Base-by-base conservation (phyloP, 2,329 filamentous ascomycete species). In the Aspergillus sp. region DNA sequence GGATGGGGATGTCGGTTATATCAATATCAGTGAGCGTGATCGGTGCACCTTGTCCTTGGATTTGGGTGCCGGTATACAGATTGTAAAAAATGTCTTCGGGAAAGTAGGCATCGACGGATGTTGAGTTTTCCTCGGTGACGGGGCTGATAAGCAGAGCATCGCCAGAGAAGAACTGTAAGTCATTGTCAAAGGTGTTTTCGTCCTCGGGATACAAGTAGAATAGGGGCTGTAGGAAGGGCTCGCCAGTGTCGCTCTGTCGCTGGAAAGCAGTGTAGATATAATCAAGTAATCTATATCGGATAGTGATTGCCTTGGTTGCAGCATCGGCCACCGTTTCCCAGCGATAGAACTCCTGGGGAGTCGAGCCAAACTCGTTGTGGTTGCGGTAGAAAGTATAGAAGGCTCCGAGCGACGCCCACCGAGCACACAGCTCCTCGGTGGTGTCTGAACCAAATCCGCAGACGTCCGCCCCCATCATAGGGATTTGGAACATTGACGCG, bases 351-450 rank as follows among this genome's bases (percentile, higher is more conserved):
- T 92, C 89, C 68, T 92, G 89, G 0, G 78, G 70, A n/a, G 82
- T 78, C 3, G 73, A 71, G 33, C 74, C 70, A 42, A 80, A 72
- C 27, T 80, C 78, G 58, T 88, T 88, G 76, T 93, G 89, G 71
- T 91, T 87, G 60, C 89, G 86, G 77, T 86, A 91, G 77, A 93
- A 92, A 1, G 88, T 86, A 39, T 83, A 80, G 77, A 92, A 91
- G 8, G 89, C 89, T 15, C 88, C 89, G 0, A 91, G 80, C 24
- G 83, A 81, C 1, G 88, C 84, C 89, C 89, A 93, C n/a, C 89
- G 85, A 3, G 88, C 84, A 70, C 89, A 92, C 5, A 92, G 82
- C 46, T 83, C 77, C 69, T 89, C 85, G 11, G 83, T 88, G 0
- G 87, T 86, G 65, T 89, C 82, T 13, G 78, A 81, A 11, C 79